Percentiles rank a stretch among this genome's conserved stretches.
phyloP scores from a whole-genome alignment of 2,329 filamentous ascomycete species.

The Fusarium incarnatum region DNA sequence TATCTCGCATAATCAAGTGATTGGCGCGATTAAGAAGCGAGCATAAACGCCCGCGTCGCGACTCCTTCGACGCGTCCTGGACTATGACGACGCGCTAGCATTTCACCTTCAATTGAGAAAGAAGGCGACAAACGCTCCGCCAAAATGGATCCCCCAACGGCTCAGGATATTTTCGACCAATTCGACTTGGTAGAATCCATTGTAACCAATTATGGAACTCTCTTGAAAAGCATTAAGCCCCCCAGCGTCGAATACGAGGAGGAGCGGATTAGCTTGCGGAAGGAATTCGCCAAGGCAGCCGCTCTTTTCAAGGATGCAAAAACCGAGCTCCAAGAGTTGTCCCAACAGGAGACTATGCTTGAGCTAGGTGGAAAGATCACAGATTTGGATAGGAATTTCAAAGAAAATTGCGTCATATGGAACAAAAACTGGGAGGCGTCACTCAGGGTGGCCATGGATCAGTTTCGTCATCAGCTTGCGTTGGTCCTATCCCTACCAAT shows the following conservation, averaged over 20 bases:
- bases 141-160: constrained; percentile 11
- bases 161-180: neutral
- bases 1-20: neutral
- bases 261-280: neutral
- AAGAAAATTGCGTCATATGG: neutral
- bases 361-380: constrained; percentile 9
- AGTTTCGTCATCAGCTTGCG: neutral
- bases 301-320: neutral
- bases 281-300: neutral
- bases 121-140: neutral
- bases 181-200: constrained; percentile 14
- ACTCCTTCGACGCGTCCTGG: neutral
- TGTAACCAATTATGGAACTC: constrained; percentile 3
- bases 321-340: neutral
- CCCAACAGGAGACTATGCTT: neutral
- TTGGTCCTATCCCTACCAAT: neutral
- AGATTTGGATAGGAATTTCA: constrained; percentile 16
- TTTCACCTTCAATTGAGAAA: neutral
- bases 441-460: neutral
- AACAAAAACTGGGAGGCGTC: neutral
- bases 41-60: neutral
- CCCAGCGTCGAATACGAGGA: constrained; percentile 7
- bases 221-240: neutral
- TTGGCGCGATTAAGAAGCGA: neutral
- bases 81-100: neutral